Evolutionary conservation across 2,329 filamentous ascomycete genomes (phyloP).

Genomic region (Ilyonectria sp.): DNA sequence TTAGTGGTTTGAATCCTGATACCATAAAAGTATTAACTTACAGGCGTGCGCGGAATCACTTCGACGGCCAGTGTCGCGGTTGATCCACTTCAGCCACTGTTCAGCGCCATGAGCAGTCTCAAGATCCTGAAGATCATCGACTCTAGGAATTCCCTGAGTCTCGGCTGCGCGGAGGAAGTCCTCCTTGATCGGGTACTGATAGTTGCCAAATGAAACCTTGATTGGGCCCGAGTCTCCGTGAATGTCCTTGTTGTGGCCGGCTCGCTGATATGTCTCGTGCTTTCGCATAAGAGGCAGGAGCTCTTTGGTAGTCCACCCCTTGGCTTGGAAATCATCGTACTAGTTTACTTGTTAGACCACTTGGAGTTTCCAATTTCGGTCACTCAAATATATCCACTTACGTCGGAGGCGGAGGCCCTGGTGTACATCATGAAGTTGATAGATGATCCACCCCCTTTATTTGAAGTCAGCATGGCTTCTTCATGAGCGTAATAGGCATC

Average conservation of each 20-base stretch:
- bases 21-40: neutral
- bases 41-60: constrained; percentile 30
- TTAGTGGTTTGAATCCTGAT: neutral
- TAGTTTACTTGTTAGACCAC: constrained; percentile 58
- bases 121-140: constrained; percentile 84
- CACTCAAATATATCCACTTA: constrained; percentile 12
- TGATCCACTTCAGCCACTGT: constrained; percentile 91
- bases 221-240: constrained; percentile 87
- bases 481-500: no score
- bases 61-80: constrained; percentile 63
- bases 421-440: constrained; percentile 81
- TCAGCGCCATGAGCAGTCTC: constrained; percentile 79
- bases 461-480: no score
- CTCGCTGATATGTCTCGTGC: constrained; percentile 83
- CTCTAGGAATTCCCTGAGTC: constrained; percentile 80
- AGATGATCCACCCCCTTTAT: constrained; percentile 71
- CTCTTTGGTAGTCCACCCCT: constrained; percentile 85
- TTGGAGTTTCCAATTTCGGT: neutral
- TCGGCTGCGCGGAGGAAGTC: constrained; percentile 83
- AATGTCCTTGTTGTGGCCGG: constrained; percentile 74
- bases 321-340: constrained; percentile 86
- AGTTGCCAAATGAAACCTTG: constrained; percentile 86
- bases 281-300: constrained; percentile 84
- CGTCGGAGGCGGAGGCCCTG: constrained; percentile 48
- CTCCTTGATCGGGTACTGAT: constrained; percentile 86